Conservation (phyloP, 768 basidiomycete genomes). For the Lactarius trivialis region DNA sequence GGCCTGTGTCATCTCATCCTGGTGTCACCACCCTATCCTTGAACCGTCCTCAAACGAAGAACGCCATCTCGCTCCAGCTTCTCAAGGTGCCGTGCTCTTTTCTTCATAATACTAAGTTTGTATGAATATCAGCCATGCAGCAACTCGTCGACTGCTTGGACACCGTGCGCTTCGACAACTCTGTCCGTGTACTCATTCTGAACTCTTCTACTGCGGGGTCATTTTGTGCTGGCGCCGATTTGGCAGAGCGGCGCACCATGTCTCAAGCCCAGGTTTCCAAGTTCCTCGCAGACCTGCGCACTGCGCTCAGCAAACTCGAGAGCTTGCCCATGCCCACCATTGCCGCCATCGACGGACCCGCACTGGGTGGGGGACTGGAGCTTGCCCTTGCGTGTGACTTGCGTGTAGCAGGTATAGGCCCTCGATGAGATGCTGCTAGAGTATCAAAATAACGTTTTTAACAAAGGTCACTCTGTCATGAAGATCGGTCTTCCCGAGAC, state of each 20-base stretch:
- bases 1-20: conserved; percentile 7
- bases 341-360: conserved; percentile 88
- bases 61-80: conserved; percentile 21
- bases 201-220: conserved; percentile 68
- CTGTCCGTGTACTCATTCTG: conserved; percentile 73
- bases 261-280: conserved; percentile 59
- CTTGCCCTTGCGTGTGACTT: conserved; percentile 84
- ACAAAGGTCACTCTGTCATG: conserved; percentile 53
- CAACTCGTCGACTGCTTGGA: conserved; percentile 18
- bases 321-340: conserved; percentile 82
- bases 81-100: conserved; percentile 14
- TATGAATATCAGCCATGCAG: background rate
- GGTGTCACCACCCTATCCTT: conserved; percentile 18
- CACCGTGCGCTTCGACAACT: conserved; percentile 40
- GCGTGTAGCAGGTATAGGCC: conserved; percentile 67
- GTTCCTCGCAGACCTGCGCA: conserved; percentile 71
- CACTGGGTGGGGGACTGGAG: conserved; percentile 90
- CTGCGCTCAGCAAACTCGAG: conserved; percentile 70
- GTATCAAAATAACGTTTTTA: background rate
- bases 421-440: conserved; percentile 1
- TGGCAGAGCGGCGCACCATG: conserved; percentile 83
- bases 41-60: conserved; percentile 20
- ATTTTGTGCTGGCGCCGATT: conserved; percentile 92
- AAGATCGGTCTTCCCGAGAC: conserved; percentile 88
- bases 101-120: background rate